Evolutionary conservation across 1,284 basidiomycete species (phyloP).

Genomic region (Moesziomyces sp.): DNA sequence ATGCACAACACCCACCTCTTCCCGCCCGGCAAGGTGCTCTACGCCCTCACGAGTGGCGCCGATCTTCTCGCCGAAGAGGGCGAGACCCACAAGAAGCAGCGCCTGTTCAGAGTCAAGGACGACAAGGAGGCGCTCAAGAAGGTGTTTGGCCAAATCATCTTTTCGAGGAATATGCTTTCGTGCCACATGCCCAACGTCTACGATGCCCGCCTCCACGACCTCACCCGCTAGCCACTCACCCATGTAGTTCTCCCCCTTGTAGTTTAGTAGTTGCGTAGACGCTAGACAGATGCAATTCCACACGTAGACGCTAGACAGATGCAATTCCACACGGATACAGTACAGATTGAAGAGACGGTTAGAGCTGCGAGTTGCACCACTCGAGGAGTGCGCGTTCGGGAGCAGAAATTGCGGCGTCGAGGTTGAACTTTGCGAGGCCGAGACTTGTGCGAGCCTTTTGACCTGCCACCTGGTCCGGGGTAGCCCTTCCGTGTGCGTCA

Average conservation of each 20-base stretch:
- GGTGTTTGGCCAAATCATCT: conserved; percentile 82
- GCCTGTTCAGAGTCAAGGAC: conserved; percentile 34
- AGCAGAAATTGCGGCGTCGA: not conserved
- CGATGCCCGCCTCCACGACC: conserved; percentile 28
- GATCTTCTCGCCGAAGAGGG: conserved; percentile 15
- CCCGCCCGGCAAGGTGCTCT: conserved; percentile 81
- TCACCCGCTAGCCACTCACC: conserved; percentile 12
- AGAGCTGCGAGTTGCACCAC: conserved; percentile 43
- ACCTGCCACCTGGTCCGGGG: conserved; percentile 36
- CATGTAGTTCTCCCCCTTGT: conserved; percentile 2
- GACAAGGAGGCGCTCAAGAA: conserved; percentile 52
- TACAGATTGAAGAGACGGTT: not conserved
- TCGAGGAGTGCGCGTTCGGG: conserved; percentile 24
- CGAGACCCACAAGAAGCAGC: conserved; percentile 5
- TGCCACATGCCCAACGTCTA: conserved; percentile 75
- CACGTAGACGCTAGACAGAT: not conserved
- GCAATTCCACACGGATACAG: not conserved
- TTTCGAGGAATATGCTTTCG: conserved; percentile 81
- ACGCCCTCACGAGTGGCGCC: conserved; percentile 79
- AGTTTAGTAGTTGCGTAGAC: not conserved
- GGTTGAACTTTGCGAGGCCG: conserved; percentile 25
- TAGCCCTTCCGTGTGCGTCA: conserved; percentile 72
- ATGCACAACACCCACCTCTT: conserved; percentile 81
- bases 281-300: not conserved
- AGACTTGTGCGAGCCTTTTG: conserved; percentile 14